These are phyloP conservation scores for Magnolia officinalis DNA, from an alignment of 164 flowering plant genomes.

Conservation along the genomic window DNA sequence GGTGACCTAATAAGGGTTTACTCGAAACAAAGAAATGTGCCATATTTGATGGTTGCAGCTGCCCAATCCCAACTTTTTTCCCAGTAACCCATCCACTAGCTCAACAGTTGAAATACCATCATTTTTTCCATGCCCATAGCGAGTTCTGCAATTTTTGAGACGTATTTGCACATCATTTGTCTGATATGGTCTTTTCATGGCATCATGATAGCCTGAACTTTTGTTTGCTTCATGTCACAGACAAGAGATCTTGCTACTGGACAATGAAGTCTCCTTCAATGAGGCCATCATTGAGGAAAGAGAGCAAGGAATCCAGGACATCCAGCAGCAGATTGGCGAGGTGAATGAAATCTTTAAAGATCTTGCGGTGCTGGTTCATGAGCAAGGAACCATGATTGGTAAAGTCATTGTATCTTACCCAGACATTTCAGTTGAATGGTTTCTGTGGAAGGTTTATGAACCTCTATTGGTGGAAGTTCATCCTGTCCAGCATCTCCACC, in stretches of 20 bases:
- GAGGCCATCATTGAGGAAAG: conserved; percentile 80
- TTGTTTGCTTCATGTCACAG: conserved; percentile 24
- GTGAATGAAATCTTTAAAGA: conserved; percentile 81
- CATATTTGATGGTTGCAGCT: too few relatives aligned
- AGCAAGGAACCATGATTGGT: conserved; percentile 80
- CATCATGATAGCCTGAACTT: too few relatives aligned
- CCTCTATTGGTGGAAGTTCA: background rate
- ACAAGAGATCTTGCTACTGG: conserved; percentile 51
- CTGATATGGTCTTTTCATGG: too few relatives aligned
- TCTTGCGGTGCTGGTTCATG: conserved; percentile 68
- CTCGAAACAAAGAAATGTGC: too few relatives aligned
- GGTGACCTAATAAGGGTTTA: too few relatives aligned
- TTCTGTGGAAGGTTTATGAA: background rate
- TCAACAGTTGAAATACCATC: too few relatives aligned
- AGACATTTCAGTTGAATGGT: background rate
- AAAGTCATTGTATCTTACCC: conserved; percentile 6
- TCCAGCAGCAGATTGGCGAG: conserved; percentile 72
- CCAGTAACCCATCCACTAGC: too few relatives aligned
- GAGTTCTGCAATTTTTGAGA: too few relatives aligned
- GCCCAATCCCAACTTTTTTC: too few relatives aligned
- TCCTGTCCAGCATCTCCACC: background rate
- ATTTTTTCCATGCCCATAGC: too few relatives aligned
- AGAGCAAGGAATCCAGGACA: conserved; percentile 74
- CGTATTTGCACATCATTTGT: too few relatives aligned
- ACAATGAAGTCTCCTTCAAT: conserved; percentile 59